Evolutionary conservation across 164 flowering plant species (phyloP).

Genomic region (Tetrastigma voinierianum): DNA sequence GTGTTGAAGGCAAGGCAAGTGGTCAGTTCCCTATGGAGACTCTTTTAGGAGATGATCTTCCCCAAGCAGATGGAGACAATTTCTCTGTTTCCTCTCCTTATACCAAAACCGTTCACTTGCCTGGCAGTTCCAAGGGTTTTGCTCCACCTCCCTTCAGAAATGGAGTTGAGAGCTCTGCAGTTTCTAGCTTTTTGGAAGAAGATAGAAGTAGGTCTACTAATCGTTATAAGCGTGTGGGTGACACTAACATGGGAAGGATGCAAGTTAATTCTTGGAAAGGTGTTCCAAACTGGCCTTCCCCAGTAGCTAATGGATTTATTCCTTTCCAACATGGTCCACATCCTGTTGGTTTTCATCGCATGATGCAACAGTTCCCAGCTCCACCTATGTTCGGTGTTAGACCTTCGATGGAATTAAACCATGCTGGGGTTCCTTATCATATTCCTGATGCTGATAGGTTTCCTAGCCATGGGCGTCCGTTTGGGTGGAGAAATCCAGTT

Average conservation of each 20-base stretch:
- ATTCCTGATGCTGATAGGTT: conserved; percentile 54
- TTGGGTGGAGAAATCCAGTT: conserved; percentile 62
- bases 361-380: conserved; percentile 54
- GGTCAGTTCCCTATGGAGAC: conserved; percentile 38
- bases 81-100: conserved; percentile 49
- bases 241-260: conserved; percentile 42
- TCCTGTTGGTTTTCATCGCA: conserved; percentile 51
- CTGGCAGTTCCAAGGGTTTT: conserved; percentile 36
- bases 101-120: conserved; percentile 26
- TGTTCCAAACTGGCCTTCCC: conserved; percentile 58
- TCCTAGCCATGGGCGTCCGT: conserved; percentile 53
- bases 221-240: conserved; percentile 52
- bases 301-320: conserved; percentile 54
- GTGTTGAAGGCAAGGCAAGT: conserved; percentile 42
- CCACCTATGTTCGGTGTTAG: conserved; percentile 61
- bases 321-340: conserved; percentile 66
- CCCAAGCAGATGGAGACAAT: conserved; percentile 42
- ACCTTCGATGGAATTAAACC: conserved; percentile 57
- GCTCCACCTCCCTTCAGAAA: conserved; percentile 40
- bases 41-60: conserved; percentile 27
- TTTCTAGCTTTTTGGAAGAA: conserved; percentile 40
- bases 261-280: conserved; percentile 65
- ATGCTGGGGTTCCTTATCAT: conserved; percentile 45
- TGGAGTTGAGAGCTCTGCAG: conserved; percentile 38
- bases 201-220: conserved; percentile 41